Percentiles rank a stretch among this genome's conserved stretches.
Evolutionary conservation across 1,284 basidiomycete species (phyloP).

Genomic region (Ceratobasidium theobromae): DNA sequence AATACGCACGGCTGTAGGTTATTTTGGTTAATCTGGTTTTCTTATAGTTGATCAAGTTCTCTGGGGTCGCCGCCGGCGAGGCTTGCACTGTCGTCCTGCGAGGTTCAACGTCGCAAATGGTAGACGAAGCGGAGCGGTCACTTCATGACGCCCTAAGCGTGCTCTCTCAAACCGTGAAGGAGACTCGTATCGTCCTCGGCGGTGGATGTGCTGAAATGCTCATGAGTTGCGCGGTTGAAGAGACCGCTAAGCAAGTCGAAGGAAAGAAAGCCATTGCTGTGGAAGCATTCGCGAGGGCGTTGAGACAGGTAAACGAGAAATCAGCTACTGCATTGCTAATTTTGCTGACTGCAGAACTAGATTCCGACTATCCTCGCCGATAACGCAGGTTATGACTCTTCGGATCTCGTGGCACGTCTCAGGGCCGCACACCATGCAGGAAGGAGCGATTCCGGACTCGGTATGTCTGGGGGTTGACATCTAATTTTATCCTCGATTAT

Average conservation of each 20-base stretch:
- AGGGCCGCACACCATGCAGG: conserved; percentile 95
- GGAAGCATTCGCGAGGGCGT: conserved; percentile 86
- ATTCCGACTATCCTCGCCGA: conserved; percentile 97
- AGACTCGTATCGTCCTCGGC: conserved; percentile 91
- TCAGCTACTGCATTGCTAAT: neutral
- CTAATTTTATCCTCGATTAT: neutral
- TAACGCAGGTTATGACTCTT: conserved; percentile 96
- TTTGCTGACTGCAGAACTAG: conserved; percentile 39
- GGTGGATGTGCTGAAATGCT: conserved; percentile 98
- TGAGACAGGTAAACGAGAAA: conserved; percentile 62
- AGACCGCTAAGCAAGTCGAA: conserved; percentile 78
- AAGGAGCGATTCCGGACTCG: conserved; percentile 78
- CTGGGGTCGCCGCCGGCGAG: conserved; percentile 95
- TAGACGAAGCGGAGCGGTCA: conserved; percentile 98
- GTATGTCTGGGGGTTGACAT: conserved; percentile 49
- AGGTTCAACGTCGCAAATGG: conserved; percentile 97
- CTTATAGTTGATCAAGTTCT: conserved; percentile 93
- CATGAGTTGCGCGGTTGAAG: conserved; percentile 94
- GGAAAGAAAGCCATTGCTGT: conserved; percentile 97
- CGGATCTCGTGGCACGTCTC: conserved; percentile 89
- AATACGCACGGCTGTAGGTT: neutral
- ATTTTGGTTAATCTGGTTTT: neutral
- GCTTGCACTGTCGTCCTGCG: conserved; percentile 99
- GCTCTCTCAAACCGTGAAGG: conserved; percentile 95
- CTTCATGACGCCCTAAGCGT: conserved; percentile 97